Evolutionary conservation across 352 stramenopile species (phyloP), one percentile per base, ranked within the genome.

Genomic region (Pythium coloratum): DNA sequence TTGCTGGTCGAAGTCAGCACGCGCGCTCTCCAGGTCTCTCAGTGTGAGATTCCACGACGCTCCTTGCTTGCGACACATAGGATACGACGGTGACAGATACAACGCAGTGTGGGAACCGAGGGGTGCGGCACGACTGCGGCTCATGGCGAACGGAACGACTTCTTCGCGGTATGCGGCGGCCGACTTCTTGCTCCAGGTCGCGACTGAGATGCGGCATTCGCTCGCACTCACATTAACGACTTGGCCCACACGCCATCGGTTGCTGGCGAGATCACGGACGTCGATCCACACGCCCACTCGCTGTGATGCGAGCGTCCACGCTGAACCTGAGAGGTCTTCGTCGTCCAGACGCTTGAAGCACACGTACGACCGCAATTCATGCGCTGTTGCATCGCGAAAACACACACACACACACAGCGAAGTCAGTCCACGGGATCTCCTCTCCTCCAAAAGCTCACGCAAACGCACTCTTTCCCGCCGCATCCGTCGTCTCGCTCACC

Each of bases 251-350:
- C 71, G 77, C 88, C 88, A 96, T 42, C 87, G 86, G 50, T 85
- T 89, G 30, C 82, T 87, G 53, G 80, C 88, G 53, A 88, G 30
- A 34, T 96, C 88, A 30, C 87, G 84, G 2, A 96, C 77, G 40
- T 96, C 88, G 46, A 96, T 82, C 88, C 88, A 96, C 59, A 82
- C 81, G 34, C 85, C 86, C 1, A 76, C 76, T 56, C 85, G 85
- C 60, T 91, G 86, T 16, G 76, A 84, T 36, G 72, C 18, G 51
- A 92, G 88, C 38, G 80, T 89, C 88, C 86, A 94, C 55, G 83
- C 88, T 28, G 84, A 92, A 20, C 71, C 73, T 4, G 72, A 64
- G 20, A 88, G 77, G 54, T 96, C 88, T 42, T 94, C 86, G 53
- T 66, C 73, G 6, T 71, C 74, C 2, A 93, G 73, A 16, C 88